Conservation (phyloP, 192 early-diverging fungal genomes). For the Mortierella hygrophila region DNA sequence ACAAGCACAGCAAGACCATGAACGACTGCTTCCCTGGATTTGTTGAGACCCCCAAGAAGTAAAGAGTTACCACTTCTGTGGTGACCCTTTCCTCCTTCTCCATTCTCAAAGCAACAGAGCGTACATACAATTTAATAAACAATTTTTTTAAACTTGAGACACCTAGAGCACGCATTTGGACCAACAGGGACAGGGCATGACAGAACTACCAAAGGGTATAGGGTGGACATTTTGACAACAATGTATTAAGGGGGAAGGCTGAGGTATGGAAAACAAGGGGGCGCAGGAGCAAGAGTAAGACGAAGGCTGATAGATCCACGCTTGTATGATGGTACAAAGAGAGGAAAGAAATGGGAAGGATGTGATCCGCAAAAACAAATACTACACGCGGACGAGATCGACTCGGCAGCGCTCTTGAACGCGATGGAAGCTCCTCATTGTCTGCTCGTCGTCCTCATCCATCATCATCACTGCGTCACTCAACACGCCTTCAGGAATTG, state of each 20-base stretch:
- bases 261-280: background rate
- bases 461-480: conserved; percentile 35
- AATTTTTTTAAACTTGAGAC: background rate
- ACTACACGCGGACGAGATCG: conserved; percentile 55
- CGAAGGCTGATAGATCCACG: background rate
- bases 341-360: background rate
- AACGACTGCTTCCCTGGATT: conserved; percentile 84
- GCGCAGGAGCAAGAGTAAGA: background rate
- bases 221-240: background rate
- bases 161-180: background rate
- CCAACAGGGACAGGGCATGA: background rate
- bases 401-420: conserved; percentile 57
- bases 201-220: background rate
- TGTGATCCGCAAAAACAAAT: background rate
- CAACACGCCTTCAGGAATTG: conserved; percentile 46
- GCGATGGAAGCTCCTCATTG: conserved; percentile 24
- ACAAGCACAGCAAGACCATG: conserved; percentile 82
- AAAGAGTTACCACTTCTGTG: background rate
- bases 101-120: background rate
- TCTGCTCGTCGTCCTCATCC: conserved; percentile 52
- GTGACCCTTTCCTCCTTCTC: background rate
- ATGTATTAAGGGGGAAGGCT: background rate
- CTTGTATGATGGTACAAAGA: background rate
- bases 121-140: conserved; percentile 10
- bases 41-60: conserved; percentile 58